These are phyloP conservation scores for Cutaneotrichosporon cutaneum DNA, from an alignment of 1,284 basidiomycete genomes.

Conservation along the genomic window DNA sequence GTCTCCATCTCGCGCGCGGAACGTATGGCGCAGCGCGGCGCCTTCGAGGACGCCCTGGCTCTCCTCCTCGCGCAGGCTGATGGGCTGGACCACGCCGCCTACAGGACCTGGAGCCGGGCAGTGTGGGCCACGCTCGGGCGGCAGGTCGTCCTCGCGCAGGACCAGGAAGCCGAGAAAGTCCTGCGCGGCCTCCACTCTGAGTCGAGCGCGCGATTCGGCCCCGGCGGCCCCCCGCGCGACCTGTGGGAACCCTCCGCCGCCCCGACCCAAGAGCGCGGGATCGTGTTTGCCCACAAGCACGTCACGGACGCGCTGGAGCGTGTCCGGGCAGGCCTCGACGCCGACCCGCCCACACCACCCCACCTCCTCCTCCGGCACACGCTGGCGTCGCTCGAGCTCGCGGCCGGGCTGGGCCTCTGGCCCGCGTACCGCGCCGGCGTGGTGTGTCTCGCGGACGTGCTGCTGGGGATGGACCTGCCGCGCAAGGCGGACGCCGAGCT, in stretches of 20 bases:
- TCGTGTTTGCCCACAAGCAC: slow-evolving; percentile 32
- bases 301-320: slow-evolving; percentile 25
- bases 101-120: slow-evolving; percentile 39
- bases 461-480: slow-evolving; percentile 39
- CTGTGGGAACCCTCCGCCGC: slow-evolving; percentile 22
- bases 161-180: slow-evolving; percentile 22
- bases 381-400: slow-evolving; percentile 36
- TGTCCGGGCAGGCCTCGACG: slow-evolving; percentile 29
- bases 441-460: slow-evolving; percentile 36
- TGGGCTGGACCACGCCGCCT: slow-evolving; percentile 33
- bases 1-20: slow-evolving; percentile 17
- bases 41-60: slow-evolving; percentile 38
- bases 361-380: slow-evolving; percentile 40
- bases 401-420: slow-evolving; percentile 40
- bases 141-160: slow-evolving; percentile 27
- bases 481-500: slow-evolving; percentile 32
- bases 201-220: slow-evolving; percentile 22
- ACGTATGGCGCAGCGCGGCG: slow-evolving; percentile 24
- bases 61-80: slow-evolving; percentile 33
- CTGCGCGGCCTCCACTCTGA: slow-evolving; percentile 26
- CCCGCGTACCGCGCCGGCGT: slow-evolving; percentile 35
- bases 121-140: slow-evolving; percentile 41
- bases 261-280: slow-evolving; percentile 13
- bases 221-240: slow-evolving; percentile 29
- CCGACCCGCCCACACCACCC: slow-evolving; percentile 24